Base-by-base conservation (phyloP, 2,329 filamentous ascomycete genomes). In the Claviceps capensis region DNA sequence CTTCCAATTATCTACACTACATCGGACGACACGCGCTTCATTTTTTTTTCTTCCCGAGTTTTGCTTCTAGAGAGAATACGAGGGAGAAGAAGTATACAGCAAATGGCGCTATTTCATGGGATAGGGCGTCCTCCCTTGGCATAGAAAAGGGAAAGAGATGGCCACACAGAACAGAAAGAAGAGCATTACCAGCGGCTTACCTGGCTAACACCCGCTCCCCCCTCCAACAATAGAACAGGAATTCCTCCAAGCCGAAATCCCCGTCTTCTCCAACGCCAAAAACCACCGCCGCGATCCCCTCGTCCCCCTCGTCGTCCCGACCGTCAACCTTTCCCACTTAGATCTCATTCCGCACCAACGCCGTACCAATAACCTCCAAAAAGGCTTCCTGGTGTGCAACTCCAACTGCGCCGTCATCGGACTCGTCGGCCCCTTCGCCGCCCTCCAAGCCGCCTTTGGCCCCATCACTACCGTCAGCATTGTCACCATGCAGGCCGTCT, bases 391-490 rank as follows among this genome's bases (percentile, higher is more conserved):
- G 40, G 88, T 96, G 55, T 97, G 91, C 78, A 97, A 97, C 74
- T 95, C 88, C 58, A 97, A 97, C 73, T 98, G 93, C 72, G 91
- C 91, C 52, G 91, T 96, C 63, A 95, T 97, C 62, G 91, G 91
- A 47, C 81, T 97, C 53, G 91, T 96, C 55, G 94, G 95, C 57
- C 93, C 93, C 23, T 91, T 96, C 64, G 89, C 89, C 11, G 91
- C 91, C 16, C 80, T 97, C 38, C 86, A 95, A 67, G 80, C 83
- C 50, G 82, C 80, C 61, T 95, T 97, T 62, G 93, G 91, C 45
- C 82, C 84, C 61, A 86, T 95, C 59, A 85, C 87, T 55, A 68
- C 71, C 60, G 81, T 82, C 60, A 81, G 75, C 59, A 87, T 97
- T 50, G 89, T 96, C 60, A 97, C 93, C 44, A 83, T 95, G 78